Evolutionary conservation across 768 basidiomycete species (phyloP), one percentile per base, ranked within the genome.

Genomic region (Phlebiopsis gigantea): DNA sequence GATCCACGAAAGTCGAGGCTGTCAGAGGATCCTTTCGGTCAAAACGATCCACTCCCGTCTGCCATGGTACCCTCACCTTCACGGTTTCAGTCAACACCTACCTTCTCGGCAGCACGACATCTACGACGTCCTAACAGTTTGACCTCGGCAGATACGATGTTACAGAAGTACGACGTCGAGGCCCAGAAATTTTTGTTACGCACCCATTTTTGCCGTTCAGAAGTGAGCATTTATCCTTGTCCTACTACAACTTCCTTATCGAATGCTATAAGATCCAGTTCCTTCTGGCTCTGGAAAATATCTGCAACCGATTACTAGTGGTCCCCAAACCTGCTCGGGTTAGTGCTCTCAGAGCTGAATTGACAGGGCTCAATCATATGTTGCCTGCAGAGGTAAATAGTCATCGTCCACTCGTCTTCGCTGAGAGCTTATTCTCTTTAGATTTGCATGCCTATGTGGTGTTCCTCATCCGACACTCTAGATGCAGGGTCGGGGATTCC

Each of bases 301-400:
- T 99, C 63, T 93, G 87, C 62, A 96, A 96, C 66, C 81, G 91
- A 49, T 79, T 99, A 34, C 73, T 99, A 48, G 86, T 97, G 25
- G 85, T 99, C 0, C 97, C 97, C 14, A 88, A 88, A 66, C 93
- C 90, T 45, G 97, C 97, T 12, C 85, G 96, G 39, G 88, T 98
- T 42, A 96, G 93, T 69, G 95, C 97, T n/a, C 75, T 99, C 45
- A 78, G 97, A 67, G 97, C 97, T 29, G 97, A 98, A 69, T 72
- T 99, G 63, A 99, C 97, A 4, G 87, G 88, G 17, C 74, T 99
- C 53, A 99, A 99, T 66, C 96, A 99, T 67, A 91, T 89, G 68
- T 81, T 99, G 28, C 97, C 97, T 14, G 92, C 97, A 2, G 97
- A 98, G 79, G 95, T 92, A 71, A 57, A 63, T 55, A 41, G 34